Evolutionary conservation across 306 rosid genomes (phyloP), one percentile per base, ranked within the genome.

Genomic region (Prinsepia uniflora): DNA sequence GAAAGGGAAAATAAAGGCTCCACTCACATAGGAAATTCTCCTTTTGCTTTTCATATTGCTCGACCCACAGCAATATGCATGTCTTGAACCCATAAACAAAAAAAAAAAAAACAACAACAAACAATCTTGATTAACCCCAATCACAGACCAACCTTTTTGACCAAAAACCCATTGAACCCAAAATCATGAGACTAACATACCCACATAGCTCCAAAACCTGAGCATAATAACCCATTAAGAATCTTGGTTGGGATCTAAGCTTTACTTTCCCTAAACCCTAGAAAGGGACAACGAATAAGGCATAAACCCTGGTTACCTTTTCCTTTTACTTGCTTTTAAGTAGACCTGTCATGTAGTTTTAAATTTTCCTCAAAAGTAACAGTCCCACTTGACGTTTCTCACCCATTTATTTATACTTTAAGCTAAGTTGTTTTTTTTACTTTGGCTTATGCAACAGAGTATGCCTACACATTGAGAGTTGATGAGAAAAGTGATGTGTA

Each of bases 401-500:
- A 43, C 24, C 49, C 12, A 2, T 52, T 22, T 52, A 69, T 7
- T 58, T 69, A 10, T 69, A 14, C 8, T 18, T 13, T 54, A 14
- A 40, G 42, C 41, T 55, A 9, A 56, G 39, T 65, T 11, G 9
- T 11, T 61, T 5, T 61, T 5, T 63, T 34, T 19, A 24, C 4
- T 61, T 52, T 64, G 40, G 46, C 8, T 46, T 2, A 30, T 69
- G 76, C 44, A 19, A 48, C 91, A 89, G 98, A 92, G 63, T 92
- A 92, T 83, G 98, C 98, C 41, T 92, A 92, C 85, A 92, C 98
- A 58, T 75, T 92, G 65, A 88, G 74, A 79, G 96, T 89, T 20
- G 96, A 89, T 22, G 96, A 88, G 72, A 92, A 92, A 63, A 92
- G 96, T 61, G 98, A 92, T 63, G 96, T 92, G 1, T 92, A 92